A percentile compares a stretch with the other conserved stretches of the same genome.
These are phyloP conservation scores for Fusarium sp. DNA, from an alignment of 2,329 filamentous ascomycete species.

Conservation along the genomic window DNA sequence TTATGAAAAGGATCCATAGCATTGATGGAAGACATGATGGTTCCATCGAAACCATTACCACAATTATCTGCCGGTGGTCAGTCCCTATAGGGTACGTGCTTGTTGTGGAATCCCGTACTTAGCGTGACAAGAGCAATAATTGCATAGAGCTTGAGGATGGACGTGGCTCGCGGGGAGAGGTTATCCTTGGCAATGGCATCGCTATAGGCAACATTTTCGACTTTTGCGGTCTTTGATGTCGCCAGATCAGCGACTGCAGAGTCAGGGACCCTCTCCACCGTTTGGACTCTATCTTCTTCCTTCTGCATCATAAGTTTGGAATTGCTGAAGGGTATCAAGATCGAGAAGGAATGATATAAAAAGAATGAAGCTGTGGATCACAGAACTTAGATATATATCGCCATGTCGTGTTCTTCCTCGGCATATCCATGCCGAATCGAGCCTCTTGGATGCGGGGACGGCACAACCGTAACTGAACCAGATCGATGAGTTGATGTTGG, in stretches of 20 bases:
- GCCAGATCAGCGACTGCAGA: neutral
- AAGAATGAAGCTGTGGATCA: no score
- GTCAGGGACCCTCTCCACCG: neutral
- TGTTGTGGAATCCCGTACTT: neutral
- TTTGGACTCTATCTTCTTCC: neutral
- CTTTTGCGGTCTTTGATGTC: neutral
- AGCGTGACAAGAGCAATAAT: neutral
- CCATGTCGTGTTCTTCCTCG: neutral
- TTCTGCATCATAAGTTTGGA: neutral
- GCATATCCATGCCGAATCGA: neutral
- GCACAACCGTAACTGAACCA: neutral
- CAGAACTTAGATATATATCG: neutral
- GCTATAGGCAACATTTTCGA: neutral
- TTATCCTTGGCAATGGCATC: slow-evolving; percentile 2
- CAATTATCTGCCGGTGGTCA: neutral
- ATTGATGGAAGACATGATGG: neutral
- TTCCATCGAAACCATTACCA: neutral
- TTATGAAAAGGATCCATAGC: neutral
- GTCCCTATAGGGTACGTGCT: no score
- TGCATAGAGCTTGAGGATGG: neutral
- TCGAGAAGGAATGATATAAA: no score
- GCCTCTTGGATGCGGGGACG: neutral
- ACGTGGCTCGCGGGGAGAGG: neutral
- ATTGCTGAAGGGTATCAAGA: no score
- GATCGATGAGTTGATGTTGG: neutral